These are phyloP conservation scores for Colletotrichum sidae DNA, from an alignment of 2,329 filamentous ascomycete species.

Conservation along the genomic window DNA sequence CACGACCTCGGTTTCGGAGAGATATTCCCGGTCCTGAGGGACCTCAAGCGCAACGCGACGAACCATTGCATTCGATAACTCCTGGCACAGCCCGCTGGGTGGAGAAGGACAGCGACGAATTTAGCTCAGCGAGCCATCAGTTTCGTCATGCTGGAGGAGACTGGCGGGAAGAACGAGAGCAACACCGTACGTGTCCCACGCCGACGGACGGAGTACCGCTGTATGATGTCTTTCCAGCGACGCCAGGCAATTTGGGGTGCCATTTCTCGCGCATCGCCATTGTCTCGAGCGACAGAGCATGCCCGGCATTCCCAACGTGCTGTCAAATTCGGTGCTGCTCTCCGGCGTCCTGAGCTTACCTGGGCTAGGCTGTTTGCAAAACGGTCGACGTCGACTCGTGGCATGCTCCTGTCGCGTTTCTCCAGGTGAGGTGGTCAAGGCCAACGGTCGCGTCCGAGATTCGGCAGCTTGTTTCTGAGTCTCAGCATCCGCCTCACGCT, in stretches of 20 bases:
- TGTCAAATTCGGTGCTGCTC: slow-evolving; percentile 10
- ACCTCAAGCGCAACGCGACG: slow-evolving; percentile 26
- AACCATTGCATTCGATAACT: slow-evolving; percentile 29
- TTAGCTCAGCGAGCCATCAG: slow-evolving; percentile 28
- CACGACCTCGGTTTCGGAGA: slow-evolving; percentile 14
- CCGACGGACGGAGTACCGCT: slow-evolving; percentile 21
- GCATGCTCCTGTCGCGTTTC: background rate
- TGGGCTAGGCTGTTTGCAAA: slow-evolving; percentile 2
- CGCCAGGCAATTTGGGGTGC: slow-evolving; percentile 18
- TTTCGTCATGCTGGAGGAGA: slow-evolving; percentile 20
- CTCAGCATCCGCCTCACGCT: slow-evolving; percentile 9
- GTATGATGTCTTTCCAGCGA: slow-evolving; percentile 1
- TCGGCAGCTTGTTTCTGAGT: slow-evolving; percentile 18
- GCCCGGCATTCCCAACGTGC: background rate
- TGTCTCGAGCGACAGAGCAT: slow-evolving; percentile 1
- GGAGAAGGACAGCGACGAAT: slow-evolving; percentile 24
- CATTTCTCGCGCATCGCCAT: background rate
- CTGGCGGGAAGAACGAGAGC: slow-evolving; percentile 19
- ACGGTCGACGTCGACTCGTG: background rate
- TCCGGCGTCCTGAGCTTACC: slow-evolving; percentile 2
- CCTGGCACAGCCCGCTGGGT: slow-evolving; percentile 32
- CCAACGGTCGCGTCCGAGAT: slow-evolving; percentile 18
- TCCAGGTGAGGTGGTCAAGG: slow-evolving; percentile 3
- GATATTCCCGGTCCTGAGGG: slow-evolving; percentile 14
- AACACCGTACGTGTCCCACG: slow-evolving; percentile 30